Base-by-base conservation (phyloP, 345 rosid species). In the Populus euphratica region DNA sequence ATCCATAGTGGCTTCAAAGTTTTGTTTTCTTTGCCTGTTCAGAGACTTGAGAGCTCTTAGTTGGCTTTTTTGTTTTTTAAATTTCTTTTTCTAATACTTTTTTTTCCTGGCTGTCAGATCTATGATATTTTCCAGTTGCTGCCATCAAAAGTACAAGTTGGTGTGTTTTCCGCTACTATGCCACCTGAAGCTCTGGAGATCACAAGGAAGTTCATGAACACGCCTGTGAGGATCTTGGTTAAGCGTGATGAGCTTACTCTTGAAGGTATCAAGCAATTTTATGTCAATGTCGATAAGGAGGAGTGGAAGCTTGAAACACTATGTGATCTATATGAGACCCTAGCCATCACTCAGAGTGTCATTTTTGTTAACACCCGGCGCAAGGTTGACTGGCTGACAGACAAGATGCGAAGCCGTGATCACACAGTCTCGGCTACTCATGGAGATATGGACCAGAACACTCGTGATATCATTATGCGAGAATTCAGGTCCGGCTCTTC, bases 401-500 rank as follows among this genome's bases (percentile, higher is more conserved):
- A 81, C 77, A 81, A 81, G 77, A 81, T 81, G 83, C 71, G 83
- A 31, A 20, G 80, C 77, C 80, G 83, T 23, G 83, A 81, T 64
- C 83, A 81, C 31, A 81, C 83, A 29, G 80, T 81, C 50, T 81
- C 83, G 1, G 83, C 83, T n/a, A 76, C 79, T 14, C 78, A 80
- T 52, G 78, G 82, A 35, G 89, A 84, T 77, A 84, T 84, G 86
- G 86, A 84, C 78, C 89, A 86, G 83, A 86, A 86, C 83, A 86
- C 89, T 9, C 84, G 89, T 47, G 89, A 86, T 62, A 84, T 86
- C 73, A 86, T 86, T 21, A 86, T 86, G 89, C 80, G 89, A 2
- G 89, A 86, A 67, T 86, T 86, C 73, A 81, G 89, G 1, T 86
- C 89, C 27, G 89, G 89, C 4, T 86, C 89, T 41, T 86, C 89